Percentiles rank a stretch among this genome's conserved stretches.
Evolutionary conservation across 257 asterid genomes (phyloP).

Genomic region (Thymus mandschuricus): DNA sequence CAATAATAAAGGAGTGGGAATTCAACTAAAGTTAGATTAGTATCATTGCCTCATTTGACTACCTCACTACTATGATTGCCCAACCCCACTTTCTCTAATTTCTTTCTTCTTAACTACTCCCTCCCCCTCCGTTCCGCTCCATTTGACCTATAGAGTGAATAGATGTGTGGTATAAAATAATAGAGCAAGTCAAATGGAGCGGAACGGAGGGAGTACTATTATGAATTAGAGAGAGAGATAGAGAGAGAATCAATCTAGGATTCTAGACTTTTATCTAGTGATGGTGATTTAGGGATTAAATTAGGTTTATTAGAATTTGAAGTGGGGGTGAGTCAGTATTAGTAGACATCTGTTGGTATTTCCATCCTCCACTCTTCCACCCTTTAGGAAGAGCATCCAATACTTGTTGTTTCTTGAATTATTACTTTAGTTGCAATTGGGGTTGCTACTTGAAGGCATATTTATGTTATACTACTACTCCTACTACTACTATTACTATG

Average conservation of each 20-base stretch:
- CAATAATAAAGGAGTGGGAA: constrained; percentile 27
- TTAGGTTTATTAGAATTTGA: background rate
- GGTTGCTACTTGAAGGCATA: background rate
- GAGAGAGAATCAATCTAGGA: constrained; percentile 16
- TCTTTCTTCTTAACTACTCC: background rate
- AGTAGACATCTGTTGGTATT: background rate
- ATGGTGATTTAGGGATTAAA: background rate
- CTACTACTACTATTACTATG: background rate
- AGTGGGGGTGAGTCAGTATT: background rate
- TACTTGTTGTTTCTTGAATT: background rate
- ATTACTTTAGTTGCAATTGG: background rate
- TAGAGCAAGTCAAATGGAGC: too few species aligned
- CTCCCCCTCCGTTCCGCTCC: too few species aligned
- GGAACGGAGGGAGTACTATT: background rate
- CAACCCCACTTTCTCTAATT: constrained; percentile 28
- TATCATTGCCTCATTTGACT: constrained; percentile 65
- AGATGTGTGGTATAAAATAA: too few species aligned
- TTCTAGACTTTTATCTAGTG: background rate
- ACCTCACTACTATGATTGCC: constrained; percentile 37
- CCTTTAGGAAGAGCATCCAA: constrained; percentile 6
- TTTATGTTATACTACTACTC: background rate
- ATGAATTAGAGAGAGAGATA: background rate
- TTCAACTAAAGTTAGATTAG: constrained; percentile 39
- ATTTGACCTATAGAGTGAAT: too few species aligned
- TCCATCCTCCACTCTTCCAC: background rate